Conservation (phyloP, 352 stramenopile species). For the Aphanomyces cochlioides region DNA sequence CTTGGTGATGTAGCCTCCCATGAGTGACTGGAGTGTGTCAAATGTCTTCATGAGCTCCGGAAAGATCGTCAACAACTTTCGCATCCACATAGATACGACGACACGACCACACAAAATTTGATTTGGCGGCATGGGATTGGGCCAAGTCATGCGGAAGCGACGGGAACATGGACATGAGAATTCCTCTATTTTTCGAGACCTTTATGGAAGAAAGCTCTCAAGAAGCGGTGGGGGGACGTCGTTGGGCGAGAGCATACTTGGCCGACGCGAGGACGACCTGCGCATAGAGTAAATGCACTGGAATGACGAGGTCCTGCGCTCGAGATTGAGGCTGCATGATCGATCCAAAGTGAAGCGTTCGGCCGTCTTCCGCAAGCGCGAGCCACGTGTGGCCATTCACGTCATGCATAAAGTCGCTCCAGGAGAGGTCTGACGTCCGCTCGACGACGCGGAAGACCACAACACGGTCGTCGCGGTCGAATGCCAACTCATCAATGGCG, state of each 20-base stretch:
- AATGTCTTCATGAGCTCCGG: not conserved
- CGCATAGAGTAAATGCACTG: slow-evolving; percentile 3
- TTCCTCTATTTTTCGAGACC: no score
- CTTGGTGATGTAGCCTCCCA: slow-evolving; percentile 11
- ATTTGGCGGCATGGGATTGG: no score
- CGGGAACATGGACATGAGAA: no score
- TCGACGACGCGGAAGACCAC: slow-evolving; percentile 28
- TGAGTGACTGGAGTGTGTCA: not conserved
- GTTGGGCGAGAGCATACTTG: not conserved
- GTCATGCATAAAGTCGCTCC: slow-evolving; percentile 2
- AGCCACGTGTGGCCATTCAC: slow-evolving; percentile 25
- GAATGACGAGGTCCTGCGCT: not conserved
- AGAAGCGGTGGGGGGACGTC: not conserved
- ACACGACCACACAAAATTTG: no score
- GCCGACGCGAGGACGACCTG: not conserved
- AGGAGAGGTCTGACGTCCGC: slow-evolving; percentile 16
- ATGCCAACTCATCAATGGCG: not conserved
- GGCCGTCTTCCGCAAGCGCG: not conserved
- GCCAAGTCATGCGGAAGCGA: no score
- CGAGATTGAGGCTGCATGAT: not conserved
- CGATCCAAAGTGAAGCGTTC: slow-evolving; percentile 16
- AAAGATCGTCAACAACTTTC: not conserved
- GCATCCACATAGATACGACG: no score
- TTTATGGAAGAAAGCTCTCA: no score
- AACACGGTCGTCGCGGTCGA: slow-evolving; percentile 12